A percentile compares a stretch with the other conserved stretches of the same genome.
Conservation (phyloP, 805 yeast genomes). For the Candida arabinofermentans region DNA sequence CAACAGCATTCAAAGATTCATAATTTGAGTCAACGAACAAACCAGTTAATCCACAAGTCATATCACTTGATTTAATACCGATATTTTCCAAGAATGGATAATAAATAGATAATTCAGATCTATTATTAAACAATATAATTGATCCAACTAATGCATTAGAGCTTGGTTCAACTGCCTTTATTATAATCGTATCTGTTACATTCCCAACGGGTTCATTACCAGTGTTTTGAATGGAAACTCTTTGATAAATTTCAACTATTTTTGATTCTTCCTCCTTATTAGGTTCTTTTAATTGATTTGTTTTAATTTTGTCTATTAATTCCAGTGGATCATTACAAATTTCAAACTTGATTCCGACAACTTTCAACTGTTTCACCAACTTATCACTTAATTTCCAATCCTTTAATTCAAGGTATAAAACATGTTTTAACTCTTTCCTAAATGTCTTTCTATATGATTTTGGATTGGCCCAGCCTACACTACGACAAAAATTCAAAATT, state of each 20-base stretch:
- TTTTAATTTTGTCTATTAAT: slow-evolving; percentile 37
- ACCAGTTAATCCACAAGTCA: slow-evolving; percentile 50
- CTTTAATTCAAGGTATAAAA: slow-evolving; percentile 39
- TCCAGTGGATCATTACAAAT: slow-evolving; percentile 43
- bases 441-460: slow-evolving; percentile 6
- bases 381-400: slow-evolving; percentile 53
- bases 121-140: slow-evolving; percentile 43
- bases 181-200: slow-evolving; percentile 35
- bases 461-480: slow-evolving; percentile 40
- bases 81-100: slow-evolving; percentile 50
- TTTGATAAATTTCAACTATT: slow-evolving; percentile 31
- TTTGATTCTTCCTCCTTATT: slow-evolving; percentile 23
- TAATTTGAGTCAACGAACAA: slow-evolving; percentile 51
- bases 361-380: slow-evolving; percentile 49
- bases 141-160: slow-evolving; percentile 51
- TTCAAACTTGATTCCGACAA: slow-evolving; percentile 55
- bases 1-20: slow-evolving; percentile 48
- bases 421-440: slow-evolving; percentile 17
- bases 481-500: slow-evolving; percentile 31
- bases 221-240: slow-evolving; percentile 33
- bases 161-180: slow-evolving; percentile 51
- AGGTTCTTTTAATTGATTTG: slow-evolving; percentile 3
- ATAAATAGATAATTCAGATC: slow-evolving; percentile 40
- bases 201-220: slow-evolving; percentile 8
- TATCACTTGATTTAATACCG: slow-evolving; percentile 2